Evolutionary conservation across 2,329 filamentous ascomycete species (phyloP).

Genomic region (Aureobasidium sp.): DNA sequence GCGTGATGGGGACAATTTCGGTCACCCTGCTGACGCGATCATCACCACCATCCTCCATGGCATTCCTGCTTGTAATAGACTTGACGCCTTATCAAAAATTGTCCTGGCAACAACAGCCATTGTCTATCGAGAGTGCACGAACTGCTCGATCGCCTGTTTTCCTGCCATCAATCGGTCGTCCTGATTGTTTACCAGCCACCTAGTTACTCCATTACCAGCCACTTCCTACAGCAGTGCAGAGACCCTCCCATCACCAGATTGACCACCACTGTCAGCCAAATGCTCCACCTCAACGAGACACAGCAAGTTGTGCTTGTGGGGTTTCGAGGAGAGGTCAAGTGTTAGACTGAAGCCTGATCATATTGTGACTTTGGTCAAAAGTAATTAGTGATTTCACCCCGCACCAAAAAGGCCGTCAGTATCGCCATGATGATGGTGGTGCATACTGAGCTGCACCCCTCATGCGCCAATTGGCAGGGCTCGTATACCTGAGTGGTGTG

Average conservation of each 20-base stretch:
- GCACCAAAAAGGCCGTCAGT: not conserved
- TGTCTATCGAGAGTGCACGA: not conserved
- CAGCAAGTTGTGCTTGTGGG: not conserved
- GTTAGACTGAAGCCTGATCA: not conserved
- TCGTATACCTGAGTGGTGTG: slow-evolving; percentile 7
- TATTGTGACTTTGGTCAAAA: not conserved
- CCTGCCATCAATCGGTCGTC: not conserved
- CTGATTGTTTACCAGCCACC: not conserved
- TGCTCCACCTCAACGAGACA: not conserved
- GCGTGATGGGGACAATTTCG: not conserved
- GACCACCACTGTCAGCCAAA: not conserved
- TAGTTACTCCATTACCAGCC: not conserved
- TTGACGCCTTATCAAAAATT: not conserved
- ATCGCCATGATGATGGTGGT: not conserved
- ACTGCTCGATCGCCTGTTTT: not conserved
- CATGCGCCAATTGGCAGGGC: not conserved
- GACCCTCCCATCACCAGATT: not conserved
- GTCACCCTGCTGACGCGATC: not conserved
- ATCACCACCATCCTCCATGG: not conserved
- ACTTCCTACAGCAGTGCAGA: not conserved
- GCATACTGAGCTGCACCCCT: not conserved
- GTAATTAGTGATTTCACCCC: not conserved
- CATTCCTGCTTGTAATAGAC: not conserved
- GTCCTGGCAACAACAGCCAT: not conserved
- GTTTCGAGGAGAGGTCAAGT: not conserved